Conservation (phyloP, 208 protist species). For the Leishmania lainsoni region DNA sequence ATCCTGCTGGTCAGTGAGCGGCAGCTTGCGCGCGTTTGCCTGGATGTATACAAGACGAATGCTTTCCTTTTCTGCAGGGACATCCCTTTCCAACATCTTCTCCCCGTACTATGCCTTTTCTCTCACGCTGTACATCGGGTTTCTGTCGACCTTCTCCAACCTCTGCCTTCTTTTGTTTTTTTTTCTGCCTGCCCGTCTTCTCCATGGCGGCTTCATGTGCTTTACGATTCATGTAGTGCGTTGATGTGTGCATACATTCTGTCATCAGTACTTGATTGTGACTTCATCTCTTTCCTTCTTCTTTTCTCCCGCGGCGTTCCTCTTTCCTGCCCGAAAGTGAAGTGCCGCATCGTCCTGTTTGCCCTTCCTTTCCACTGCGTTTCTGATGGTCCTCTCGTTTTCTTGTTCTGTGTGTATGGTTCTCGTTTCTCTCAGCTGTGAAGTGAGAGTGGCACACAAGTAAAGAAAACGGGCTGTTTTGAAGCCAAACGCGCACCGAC, state of each 20-base stretch:
- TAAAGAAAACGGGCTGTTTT: no score
- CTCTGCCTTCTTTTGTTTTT: neutral
- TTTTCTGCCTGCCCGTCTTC: neutral
- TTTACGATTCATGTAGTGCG: neutral
- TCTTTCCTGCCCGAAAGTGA: no score
- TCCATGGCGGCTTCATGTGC: neutral
- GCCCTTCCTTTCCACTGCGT: no score
- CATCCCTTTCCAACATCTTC: neutral
- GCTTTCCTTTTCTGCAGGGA: neutral
- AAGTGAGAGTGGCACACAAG: no score
- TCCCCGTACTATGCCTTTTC: neutral
- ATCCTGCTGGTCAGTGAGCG: neutral
- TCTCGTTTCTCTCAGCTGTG: no score
- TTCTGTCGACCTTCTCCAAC: no score
- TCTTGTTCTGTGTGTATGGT: no score
- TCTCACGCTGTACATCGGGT: neutral
- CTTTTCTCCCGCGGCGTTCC: no score
- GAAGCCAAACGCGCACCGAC: no score
- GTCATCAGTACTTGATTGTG: neutral
- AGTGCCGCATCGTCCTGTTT: no score
- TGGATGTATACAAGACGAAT: neutral
- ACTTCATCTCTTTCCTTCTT: neutral
- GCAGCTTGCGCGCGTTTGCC: neutral
- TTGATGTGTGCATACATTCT: neutral
- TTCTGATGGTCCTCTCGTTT: no score